These are phyloP conservation scores for Coniochaeta pulveracea DNA, from an alignment of 2,329 filamentous ascomycete species.

Conservation along the genomic window DNA sequence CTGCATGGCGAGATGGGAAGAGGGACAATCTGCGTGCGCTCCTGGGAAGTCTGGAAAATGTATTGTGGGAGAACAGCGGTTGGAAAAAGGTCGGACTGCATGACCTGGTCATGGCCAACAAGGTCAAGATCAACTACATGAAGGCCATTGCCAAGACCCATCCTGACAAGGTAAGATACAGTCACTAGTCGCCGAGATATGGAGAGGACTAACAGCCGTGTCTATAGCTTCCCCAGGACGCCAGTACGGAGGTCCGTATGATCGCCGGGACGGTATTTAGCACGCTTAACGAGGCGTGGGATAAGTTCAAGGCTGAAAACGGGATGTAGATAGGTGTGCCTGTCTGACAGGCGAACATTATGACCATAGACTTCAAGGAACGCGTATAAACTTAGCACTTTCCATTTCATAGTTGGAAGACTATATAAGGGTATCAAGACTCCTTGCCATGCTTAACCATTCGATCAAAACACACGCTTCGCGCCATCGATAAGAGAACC, in stretches of 20 bases:
- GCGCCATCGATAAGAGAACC: no score
- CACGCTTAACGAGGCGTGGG: constrained; percentile 62
- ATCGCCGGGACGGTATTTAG: constrained; percentile 56
- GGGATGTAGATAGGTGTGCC: constrained; percentile 38
- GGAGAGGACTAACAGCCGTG: constrained; percentile 7
- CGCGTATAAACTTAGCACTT: no score
- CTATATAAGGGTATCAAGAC: no score
- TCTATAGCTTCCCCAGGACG: constrained; percentile 50
- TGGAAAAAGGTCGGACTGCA: constrained; percentile 97
- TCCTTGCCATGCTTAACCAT: no score
- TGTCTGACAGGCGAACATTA: no score
- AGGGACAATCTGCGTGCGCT: constrained; percentile 84
- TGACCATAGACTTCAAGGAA: no score
- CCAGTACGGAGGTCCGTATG: constrained; percentile 53
- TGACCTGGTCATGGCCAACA: constrained; percentile 83
- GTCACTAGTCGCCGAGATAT: constrained; percentile 2
- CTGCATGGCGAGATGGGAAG: constrained; percentile 81
- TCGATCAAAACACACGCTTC: no score
- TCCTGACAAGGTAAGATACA: constrained; percentile 84
- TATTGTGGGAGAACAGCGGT: constrained; percentile 83
- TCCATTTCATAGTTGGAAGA: no score
- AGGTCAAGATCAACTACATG: constrained; percentile 98
- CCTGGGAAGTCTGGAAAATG: constrained; percentile 73
- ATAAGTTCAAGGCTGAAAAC: constrained; percentile 62
- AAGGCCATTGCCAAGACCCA: constrained; percentile 98